These are phyloP conservation scores for Ashbya aceris DNA, from an alignment of 1,139 yeast species.

Conservation along the genomic window DNA sequence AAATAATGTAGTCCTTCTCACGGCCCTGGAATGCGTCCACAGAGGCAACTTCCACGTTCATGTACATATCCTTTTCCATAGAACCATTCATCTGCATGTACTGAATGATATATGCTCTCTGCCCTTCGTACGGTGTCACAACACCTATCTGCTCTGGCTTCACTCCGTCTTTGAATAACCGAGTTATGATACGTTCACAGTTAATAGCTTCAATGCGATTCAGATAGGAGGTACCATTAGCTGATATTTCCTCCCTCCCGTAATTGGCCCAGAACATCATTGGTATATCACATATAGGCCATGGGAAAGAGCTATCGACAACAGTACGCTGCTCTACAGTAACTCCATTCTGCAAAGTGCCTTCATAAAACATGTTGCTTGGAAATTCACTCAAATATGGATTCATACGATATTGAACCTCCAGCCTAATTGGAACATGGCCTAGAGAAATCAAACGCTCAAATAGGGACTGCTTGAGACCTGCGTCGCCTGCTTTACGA, in stretches of 20 bases:
- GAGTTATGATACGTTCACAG: conserved; percentile 70
- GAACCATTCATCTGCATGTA: conserved; percentile 71
- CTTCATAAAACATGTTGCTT: conserved; percentile 89
- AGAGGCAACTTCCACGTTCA: conserved; percentile 76
- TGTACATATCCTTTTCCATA: conserved; percentile 55
- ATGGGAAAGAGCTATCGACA: conserved; percentile 57
- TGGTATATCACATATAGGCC: conserved; percentile 78
- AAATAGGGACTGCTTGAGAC: conserved; percentile 74
- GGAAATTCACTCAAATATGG: conserved; percentile 83
- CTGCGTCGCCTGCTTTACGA: conserved; percentile 75
- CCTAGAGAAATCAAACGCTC: conserved; percentile 82
- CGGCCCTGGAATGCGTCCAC: conserved; percentile 97
- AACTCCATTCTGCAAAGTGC: conserved; percentile 85
- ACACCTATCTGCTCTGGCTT: conserved; percentile 79
- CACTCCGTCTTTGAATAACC: conserved; percentile 72
- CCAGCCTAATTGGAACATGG: conserved; percentile 75
- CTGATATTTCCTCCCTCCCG: conserved; percentile 83
- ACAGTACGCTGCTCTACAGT: conserved; percentile 61
- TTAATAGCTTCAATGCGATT: conserved; percentile 89
- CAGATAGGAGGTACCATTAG: conserved; percentile 74
- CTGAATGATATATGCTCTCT: conserved; percentile 71
- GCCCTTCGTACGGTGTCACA: conserved; percentile 93
- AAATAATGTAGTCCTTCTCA: conserved; percentile 81
- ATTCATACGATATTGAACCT: conserved; percentile 93
- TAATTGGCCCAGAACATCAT: conserved; percentile 94